phyloP scores from a whole-genome alignment of 1,284 basidiomycete species.

The Exobasidium rhododendri region DNA sequence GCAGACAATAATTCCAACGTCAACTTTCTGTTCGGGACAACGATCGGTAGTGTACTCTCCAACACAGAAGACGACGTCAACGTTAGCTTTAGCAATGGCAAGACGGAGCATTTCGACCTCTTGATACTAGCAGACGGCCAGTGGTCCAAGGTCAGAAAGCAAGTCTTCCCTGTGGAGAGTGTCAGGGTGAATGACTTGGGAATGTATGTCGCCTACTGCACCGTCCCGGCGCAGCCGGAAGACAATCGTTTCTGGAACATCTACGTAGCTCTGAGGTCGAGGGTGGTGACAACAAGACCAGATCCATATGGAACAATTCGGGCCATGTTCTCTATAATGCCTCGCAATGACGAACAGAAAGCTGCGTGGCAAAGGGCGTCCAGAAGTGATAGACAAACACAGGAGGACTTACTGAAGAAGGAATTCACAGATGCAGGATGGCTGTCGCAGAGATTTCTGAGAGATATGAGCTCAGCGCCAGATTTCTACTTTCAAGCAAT shows the following conservation, averaged over 20 bases:
- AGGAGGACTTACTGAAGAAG: slow-evolving; percentile 23
- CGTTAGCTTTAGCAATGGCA: slow-evolving; percentile 22
- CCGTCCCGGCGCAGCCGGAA: slow-evolving; percentile 17
- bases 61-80: slow-evolving; percentile 12
- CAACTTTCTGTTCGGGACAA: slow-evolving; percentile 24
- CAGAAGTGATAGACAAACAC: background rate
- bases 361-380: slow-evolving; percentile 18
- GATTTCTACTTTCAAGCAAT: slow-evolving; percentile 35
- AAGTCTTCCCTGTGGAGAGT: slow-evolving; percentile 20
- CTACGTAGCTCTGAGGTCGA: slow-evolving; percentile 16
- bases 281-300: slow-evolving; percentile 21
- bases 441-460: slow-evolving; percentile 21
- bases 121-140: slow-evolving; percentile 36
- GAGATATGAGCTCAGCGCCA: slow-evolving; percentile 16
- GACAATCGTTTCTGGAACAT: slow-evolving; percentile 25
- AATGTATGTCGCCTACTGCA: slow-evolving; percentile 21
- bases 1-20: slow-evolving; percentile 15
- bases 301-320: slow-evolving; percentile 28
- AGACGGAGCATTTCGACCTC: slow-evolving; percentile 25
- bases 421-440: slow-evolving; percentile 23
- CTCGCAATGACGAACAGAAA: slow-evolving; percentile 11
- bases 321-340: slow-evolving; percentile 20
- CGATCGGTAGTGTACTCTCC: slow-evolving; percentile 20
- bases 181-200: slow-evolving; percentile 17
- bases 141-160: slow-evolving; percentile 26